Percentiles rank a stretch among this genome's conserved stretches.
Conservation (phyloP, 768 basidiomycete species). For the Coprinopsis sp. region DNA sequence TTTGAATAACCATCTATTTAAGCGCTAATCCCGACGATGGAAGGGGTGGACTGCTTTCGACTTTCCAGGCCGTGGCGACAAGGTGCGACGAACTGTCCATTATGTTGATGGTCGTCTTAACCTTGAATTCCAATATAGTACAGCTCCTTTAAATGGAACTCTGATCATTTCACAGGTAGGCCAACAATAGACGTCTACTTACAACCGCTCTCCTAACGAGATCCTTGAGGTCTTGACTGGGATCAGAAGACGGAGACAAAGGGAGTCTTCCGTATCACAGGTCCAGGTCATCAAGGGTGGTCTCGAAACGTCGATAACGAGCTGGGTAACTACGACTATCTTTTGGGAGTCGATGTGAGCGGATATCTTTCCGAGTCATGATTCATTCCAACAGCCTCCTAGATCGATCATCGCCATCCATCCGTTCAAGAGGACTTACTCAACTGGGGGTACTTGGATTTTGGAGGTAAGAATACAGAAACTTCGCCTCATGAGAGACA, state of each 20-base stretch:
- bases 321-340: constrained; percentile 84
- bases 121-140: constrained; percentile 35
- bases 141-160: constrained; percentile 66
- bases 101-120: neutral
- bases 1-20: neutral
- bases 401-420: constrained; percentile 85
- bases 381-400: constrained; percentile 6
- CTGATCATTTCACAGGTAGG: constrained; percentile 75
- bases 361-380: neutral
- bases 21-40: neutral
- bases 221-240: constrained; percentile 69
- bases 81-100: constrained; percentile 45
- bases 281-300: constrained; percentile 71
- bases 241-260: constrained; percentile 62
- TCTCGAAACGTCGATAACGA: constrained; percentile 76
- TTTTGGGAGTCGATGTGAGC: constrained; percentile 69
- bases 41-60: constrained; percentile 87
- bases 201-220: neutral
- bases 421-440: constrained; percentile 71
- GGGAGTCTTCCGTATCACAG: constrained; percentile 69
- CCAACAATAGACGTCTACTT: neutral
- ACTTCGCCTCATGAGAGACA: constrained; percentile 7
- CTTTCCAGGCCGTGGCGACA: constrained; percentile 69
- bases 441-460: constrained; percentile 78
- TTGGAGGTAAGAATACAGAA: constrained; percentile 33